Conservation (phyloP, 2,329 filamentous ascomycete species). For the Fusarium coicis region DNA sequence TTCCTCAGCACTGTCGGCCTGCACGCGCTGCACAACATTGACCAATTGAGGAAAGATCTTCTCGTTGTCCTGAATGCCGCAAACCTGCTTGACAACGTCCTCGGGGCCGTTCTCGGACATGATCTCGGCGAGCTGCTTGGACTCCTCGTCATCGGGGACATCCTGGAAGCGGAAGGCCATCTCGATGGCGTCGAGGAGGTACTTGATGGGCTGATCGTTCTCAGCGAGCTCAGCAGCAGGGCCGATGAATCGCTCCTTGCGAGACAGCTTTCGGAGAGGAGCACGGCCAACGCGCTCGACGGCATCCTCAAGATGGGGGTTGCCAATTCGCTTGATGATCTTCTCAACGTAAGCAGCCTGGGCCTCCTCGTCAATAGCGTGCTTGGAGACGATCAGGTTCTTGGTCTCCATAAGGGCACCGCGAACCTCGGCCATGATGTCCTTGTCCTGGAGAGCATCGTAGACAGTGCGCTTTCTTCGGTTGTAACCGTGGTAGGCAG, state of each 20-base stretch:
- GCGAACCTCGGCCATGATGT: conserved; percentile 83
- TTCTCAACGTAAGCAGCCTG: conserved; percentile 90
- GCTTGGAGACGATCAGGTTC: conserved; percentile 85
- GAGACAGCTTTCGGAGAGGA: conserved; percentile 90
- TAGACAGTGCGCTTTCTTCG: conserved; percentile 88
- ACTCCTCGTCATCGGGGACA: conserved; percentile 91
- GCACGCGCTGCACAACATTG: conserved; percentile 84
- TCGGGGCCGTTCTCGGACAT: conserved; percentile 79
- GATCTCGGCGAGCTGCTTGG: conserved; percentile 83
- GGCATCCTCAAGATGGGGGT: conserved; percentile 90
- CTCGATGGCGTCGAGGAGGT: conserved; percentile 84
- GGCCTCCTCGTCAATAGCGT: conserved; percentile 77
- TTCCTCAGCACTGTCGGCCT: conserved; percentile 66
- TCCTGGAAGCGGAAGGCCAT: conserved; percentile 97
- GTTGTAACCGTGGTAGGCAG: conserved; percentile 94
- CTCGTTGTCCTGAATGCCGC: conserved; percentile 80
- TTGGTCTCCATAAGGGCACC: conserved; percentile 88
- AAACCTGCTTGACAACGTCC: conserved; percentile 82
- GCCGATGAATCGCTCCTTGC: conserved; percentile 95
- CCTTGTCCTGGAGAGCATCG: conserved; percentile 83
- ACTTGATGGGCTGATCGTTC: conserved; percentile 76
- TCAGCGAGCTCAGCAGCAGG: conserved; percentile 91
- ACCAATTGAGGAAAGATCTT: conserved; percentile 82
- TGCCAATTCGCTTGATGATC: conserved; percentile 93
- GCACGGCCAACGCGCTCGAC: conserved; percentile 96